These are phyloP conservation scores for Anethum foeniculum DNA, from an alignment of 140 eudicot genomes.

Conservation along the genomic window DNA sequence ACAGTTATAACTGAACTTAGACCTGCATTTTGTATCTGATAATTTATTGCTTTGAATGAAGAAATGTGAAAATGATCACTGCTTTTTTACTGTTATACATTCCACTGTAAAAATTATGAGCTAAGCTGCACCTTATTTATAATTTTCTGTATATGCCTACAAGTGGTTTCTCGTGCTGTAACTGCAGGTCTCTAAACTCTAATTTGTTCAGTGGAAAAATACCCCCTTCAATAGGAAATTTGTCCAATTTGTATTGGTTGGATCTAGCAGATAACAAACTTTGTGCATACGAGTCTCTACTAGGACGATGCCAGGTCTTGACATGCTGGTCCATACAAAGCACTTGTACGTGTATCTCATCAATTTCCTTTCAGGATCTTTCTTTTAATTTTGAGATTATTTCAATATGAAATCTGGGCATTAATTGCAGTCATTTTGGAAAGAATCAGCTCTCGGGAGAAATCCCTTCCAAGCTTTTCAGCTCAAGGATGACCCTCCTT, in stretches of 20 bases:
- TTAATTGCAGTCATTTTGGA: conserved; percentile 66
- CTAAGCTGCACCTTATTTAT: neutral
- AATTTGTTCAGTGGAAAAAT: conserved; percentile 56
- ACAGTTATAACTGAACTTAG: neutral
- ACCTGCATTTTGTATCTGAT: neutral
- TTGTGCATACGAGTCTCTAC: conserved; percentile 51
- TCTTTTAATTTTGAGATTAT: neutral
- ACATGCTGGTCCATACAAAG: conserved; percentile 52
- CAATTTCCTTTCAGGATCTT: neutral
- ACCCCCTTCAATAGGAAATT: conserved; percentile 65
- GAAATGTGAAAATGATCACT: neutral
- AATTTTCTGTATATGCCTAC: neutral
- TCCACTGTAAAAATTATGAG: neutral
- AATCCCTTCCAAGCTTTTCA: conserved; percentile 50
- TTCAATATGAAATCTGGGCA: neutral
- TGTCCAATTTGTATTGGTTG: conserved; percentile 58
- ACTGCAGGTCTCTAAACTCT: conserved; percentile 58
- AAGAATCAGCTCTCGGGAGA: conserved; percentile 53
- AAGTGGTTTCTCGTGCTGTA: neutral
- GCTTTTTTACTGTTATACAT: neutral
- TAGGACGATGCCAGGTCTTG: conserved; percentile 63
- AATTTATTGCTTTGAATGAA: neutral
- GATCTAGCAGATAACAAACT: conserved; percentile 75
- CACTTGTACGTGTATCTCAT: conserved; percentile 58
- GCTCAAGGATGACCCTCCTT: conserved; percentile 41